Evolutionary conservation across 345 rosid genomes (phyloP), one percentile per base, ranked within the genome.

Genomic region (Sonneratia alba): DNA sequence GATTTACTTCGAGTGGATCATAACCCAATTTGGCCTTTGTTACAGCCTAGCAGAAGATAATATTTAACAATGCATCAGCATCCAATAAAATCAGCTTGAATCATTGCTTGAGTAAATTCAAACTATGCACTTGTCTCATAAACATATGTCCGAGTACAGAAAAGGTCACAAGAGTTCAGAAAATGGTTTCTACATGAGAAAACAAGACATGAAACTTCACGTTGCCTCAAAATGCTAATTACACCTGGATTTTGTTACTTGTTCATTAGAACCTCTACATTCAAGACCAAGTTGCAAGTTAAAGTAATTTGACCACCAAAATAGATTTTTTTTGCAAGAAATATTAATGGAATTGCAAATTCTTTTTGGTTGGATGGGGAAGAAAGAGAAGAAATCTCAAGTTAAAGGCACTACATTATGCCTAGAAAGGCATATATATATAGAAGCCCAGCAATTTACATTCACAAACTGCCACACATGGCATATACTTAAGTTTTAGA

Each of bases 1-100:
- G 98, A 85, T 94, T 90, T 80, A 94, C 98, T 83, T 90, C 98
- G 68, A 87, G 75, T 36, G 98, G 98, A 86, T 94, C 96, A 85
- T 89, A 94, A 69, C 98, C 98, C 78, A 94, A 78, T 82, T 94
- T 94, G 78, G 95, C 89, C 88, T 88, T 94, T 36, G 98, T 91
- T 71, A 94, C 98, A 56, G 97, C 97, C 98, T 93, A 83, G 72
- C 51, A 75, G 43, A 75, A 22, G 53, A 78, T 77, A 72, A 79
- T 72, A 70, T 61, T 42, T 47, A 36, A 32, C 68, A 59, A 45
- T 6, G 7, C 70, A 68, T 68, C 55, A 68, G 43, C n/a, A 11
- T 27, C 19, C 36, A 40, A 9, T n/a, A 43, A 68, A 42, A 43
- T 12, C 0, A n/a, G 19, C 6, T 45, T 68, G 36, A 24, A 45